These are phyloP conservation scores for Aspergillus viridinutans DNA, from an alignment of 2,329 filamentous ascomycete genomes.

Conservation along the genomic window DNA sequence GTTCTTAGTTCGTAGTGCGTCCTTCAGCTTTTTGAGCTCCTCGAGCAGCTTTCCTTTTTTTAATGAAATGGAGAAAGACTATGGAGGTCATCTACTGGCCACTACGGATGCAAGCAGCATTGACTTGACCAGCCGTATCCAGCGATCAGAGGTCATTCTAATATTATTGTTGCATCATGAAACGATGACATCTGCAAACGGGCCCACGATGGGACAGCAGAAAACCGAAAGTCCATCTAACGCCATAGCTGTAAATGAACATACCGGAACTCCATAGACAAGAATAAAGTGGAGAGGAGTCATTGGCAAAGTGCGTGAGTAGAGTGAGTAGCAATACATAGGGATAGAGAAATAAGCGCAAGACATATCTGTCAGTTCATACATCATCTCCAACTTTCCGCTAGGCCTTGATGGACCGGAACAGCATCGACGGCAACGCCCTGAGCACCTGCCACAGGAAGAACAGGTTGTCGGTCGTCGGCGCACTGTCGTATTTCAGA, in stretches of 20 bases:
- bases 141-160: not conserved
- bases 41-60: not conserved
- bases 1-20: not conserved
- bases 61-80: not conserved
- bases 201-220: not conserved
- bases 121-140: not conserved
- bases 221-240: not conserved
- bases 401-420: conserved; percentile 1
- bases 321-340: not conserved
- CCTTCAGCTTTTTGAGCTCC: not conserved
- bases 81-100: not conserved
- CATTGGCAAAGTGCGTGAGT: not conserved
- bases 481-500: conserved; percentile 20
- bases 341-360: not conserved
- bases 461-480: conserved; percentile 6
- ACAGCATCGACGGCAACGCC: conserved; percentile 10
- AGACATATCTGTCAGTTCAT: not conserved
- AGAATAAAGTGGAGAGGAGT: not conserved
- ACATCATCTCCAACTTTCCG: not conserved
- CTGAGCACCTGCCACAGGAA: conserved; percentile 17
- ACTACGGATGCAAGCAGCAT: not conserved
- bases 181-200: not conserved
- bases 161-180: not conserved
- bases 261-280: not conserved
- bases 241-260: not conserved